Conservation (phyloP, 306 rosid genomes). For the Corylus avellana region DNA sequence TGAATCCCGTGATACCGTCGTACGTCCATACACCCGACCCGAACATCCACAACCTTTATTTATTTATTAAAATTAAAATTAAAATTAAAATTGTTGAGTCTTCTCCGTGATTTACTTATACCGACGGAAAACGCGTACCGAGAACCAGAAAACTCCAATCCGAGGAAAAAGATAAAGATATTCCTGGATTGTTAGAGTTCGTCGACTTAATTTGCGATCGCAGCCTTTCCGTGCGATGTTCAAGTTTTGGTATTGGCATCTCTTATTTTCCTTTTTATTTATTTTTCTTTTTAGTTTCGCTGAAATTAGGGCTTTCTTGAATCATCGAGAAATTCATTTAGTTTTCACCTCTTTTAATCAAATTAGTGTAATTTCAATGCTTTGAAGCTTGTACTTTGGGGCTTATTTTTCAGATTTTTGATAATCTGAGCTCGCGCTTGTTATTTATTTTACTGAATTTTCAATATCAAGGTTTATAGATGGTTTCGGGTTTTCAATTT, state of each 20-base stretch:
- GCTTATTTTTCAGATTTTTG: background rate
- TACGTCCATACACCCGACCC: too few species aligned
- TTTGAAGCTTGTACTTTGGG: background rate
- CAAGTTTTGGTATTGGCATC: constrained; percentile 70
- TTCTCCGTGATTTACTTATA: background rate
- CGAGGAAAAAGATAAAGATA: background rate
- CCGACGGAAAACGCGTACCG: constrained; percentile 11
- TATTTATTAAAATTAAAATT: too few species aligned
- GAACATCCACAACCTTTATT: too few species aligned
- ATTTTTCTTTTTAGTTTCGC: background rate
- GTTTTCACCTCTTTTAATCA: background rate
- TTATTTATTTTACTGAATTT: background rate
- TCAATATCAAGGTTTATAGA: background rate
- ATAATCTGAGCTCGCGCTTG: background rate
- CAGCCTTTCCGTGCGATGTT: constrained; percentile 50
- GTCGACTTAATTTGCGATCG: constrained; percentile 21
- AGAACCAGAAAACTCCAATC: background rate
- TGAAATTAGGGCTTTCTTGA: constrained; percentile 16
- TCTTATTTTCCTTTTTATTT: background rate
- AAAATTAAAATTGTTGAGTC: too few species aligned
- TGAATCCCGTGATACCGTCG: too few species aligned
- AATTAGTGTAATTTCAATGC: background rate
- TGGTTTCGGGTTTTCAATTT: background rate
- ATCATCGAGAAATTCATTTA: background rate
- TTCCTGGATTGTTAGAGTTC: constrained; percentile 26